These are phyloP conservation scores for Volvox reticuliferus DNA, from an alignment of 139 green algal species.

Conservation along the genomic window DNA sequence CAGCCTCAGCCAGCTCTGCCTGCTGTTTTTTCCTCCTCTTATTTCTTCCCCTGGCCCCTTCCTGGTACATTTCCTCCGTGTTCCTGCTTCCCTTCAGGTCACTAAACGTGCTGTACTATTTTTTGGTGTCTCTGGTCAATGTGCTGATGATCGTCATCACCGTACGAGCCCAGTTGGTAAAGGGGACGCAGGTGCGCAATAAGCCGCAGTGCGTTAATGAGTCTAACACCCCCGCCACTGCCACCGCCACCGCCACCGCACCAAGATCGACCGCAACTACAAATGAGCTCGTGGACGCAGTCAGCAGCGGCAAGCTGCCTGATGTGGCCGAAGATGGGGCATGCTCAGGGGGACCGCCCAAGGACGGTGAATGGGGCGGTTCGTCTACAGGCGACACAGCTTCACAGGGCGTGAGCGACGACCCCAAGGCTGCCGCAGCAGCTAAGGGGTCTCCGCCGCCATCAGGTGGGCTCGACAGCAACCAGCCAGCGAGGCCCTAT, in stretches of 20 bases:
- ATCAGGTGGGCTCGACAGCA: background rate
- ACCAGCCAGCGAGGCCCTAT: background rate
- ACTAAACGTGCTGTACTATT: conserved; percentile 43
- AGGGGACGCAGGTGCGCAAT: background rate
- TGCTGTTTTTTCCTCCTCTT: background rate
- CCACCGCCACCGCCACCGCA: background rate
- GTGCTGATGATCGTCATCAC: conserved; percentile 44
- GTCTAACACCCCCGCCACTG: background rate
- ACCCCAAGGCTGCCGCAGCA: background rate
- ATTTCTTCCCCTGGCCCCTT: background rate
- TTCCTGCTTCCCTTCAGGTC: background rate
- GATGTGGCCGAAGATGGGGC: background rate
- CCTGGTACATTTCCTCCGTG: background rate
- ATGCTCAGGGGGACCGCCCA: background rate
- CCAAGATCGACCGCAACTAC: background rate
- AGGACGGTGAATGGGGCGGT: background rate
- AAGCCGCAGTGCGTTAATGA: no score
- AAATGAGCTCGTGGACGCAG: background rate
- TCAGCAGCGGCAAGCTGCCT: background rate
- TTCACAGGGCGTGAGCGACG: background rate
- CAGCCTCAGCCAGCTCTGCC: background rate
- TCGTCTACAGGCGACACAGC: background rate
- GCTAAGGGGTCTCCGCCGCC: background rate
- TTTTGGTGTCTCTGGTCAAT: conserved; percentile 39
- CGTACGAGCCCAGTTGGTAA: conserved; percentile 27